phyloP scores from a whole-genome alignment of 108 stramenopile species.

The Nitzschia palea region DNA sequence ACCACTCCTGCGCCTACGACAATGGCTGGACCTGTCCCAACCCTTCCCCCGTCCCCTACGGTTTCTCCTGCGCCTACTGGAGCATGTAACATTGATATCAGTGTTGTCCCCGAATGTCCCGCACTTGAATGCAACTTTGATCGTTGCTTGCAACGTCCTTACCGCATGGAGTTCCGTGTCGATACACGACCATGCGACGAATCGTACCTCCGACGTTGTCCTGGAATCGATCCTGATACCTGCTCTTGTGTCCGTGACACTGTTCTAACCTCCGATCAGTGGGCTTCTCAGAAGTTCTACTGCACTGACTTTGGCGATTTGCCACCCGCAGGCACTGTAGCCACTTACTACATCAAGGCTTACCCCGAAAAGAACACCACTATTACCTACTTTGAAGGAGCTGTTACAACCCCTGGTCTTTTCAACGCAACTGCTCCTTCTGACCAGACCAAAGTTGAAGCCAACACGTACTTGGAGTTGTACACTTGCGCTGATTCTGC shows the following conservation, averaged over 20 bases:
- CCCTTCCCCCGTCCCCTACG: neutral
- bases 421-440: constrained; percentile 13
- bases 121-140: neutral
- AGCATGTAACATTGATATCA: constrained; percentile 11
- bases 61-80: neutral
- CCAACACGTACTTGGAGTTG: neutral
- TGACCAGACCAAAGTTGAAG: neutral
- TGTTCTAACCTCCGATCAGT: constrained; percentile 1
- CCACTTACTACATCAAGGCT: neutral
- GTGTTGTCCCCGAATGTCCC: constrained; percentile 9
- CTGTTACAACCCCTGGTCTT: neutral
- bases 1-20: neutral
- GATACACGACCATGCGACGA: neutral
- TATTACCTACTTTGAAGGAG: constrained; percentile 3
- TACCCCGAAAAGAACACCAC: neutral
- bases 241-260: neutral
- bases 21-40: neutral
- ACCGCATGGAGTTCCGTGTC: constrained; percentile 4
- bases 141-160: constrained; percentile 6
- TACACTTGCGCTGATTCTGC: constrained; percentile 4
- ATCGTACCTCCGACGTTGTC: neutral
- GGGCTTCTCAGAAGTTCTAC: neutral
- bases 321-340: neutral
- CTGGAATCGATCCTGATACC: neutral
- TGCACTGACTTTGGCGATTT: neutral